A percentile compares a stretch with the other conserved stretches of the same genome.
Evolutionary conservation across 2,329 filamentous ascomycete genomes (phyloP).

Genomic region (Fusarium irregulare): DNA sequence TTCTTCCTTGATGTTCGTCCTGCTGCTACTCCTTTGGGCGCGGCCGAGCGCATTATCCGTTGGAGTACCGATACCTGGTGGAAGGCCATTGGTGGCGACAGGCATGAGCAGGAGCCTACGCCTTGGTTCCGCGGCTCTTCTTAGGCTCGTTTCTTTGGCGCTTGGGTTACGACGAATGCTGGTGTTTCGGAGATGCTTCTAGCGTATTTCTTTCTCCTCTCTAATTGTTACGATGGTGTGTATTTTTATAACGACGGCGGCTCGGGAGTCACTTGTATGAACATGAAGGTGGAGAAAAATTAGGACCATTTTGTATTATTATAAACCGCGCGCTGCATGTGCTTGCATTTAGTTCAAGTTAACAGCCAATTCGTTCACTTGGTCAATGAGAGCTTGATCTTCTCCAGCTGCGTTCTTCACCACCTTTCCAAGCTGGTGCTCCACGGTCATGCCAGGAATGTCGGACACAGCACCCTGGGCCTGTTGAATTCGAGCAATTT

Average conservation of each 20-base stretch:
- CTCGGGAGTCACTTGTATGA: slow-evolving; percentile 42
- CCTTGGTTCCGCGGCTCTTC: slow-evolving; percentile 48
- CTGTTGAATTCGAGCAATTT: slow-evolving; percentile 68
- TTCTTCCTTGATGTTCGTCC: slow-evolving; percentile 96
- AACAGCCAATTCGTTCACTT: slow-evolving; percentile 60
- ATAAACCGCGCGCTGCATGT: slow-evolving; percentile 14
- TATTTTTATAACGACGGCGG: slow-evolving; percentile 48
- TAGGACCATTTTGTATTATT: slow-evolving; percentile 39
- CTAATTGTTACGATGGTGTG: slow-evolving; percentile 40
- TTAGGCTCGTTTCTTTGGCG: slow-evolving; percentile 27
- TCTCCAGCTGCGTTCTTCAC: slow-evolving; percentile 65
- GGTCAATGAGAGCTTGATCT: slow-evolving; percentile 60
- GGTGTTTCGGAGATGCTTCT: slow-evolving; percentile 20
- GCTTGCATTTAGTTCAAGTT: slow-evolving; percentile 33
- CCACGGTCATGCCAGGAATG: slow-evolving; percentile 63
- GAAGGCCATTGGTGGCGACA: slow-evolving; percentile 80
- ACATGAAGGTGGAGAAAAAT: slow-evolving; percentile 3
- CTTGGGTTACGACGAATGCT: slow-evolving; percentile 24
- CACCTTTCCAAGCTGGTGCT: slow-evolving; percentile 69
- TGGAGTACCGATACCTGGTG: slow-evolving; percentile 98
- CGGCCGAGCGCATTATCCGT: slow-evolving; percentile 83
- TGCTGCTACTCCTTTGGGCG: slow-evolving; percentile 82
- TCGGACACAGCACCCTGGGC: slow-evolving; percentile 67
- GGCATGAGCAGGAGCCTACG: slow-evolving; percentile 59
- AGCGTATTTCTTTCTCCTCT: slow-evolving; percentile 43